These are phyloP conservation scores for Oryza meridionalis DNA, from an alignment of 176 grass and related monocot genomes.

Conservation along the genomic window DNA sequence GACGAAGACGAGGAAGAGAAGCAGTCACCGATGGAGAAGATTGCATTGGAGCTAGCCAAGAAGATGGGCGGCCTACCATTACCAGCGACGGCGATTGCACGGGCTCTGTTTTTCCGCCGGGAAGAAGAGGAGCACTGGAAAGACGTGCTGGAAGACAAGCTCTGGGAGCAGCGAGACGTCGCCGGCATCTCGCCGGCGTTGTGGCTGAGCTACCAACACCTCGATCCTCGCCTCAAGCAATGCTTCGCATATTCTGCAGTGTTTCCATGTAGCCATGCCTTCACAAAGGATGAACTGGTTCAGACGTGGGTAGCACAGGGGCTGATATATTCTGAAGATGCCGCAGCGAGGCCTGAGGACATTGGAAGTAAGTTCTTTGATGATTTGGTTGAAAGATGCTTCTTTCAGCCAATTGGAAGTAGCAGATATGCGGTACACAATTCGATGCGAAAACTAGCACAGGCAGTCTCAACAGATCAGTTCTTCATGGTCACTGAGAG, in stretches of 20 bases:
- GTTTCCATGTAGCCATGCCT: slow-evolving; percentile 31
- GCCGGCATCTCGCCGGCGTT: slow-evolving; percentile 8
- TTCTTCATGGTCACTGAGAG: slow-evolving; percentile 41
- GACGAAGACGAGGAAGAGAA: neutral
- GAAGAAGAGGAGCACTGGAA: slow-evolving; percentile 45
- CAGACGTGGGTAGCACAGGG: slow-evolving; percentile 50
- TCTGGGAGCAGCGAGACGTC: slow-evolving; percentile 26
- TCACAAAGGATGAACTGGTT: slow-evolving; percentile 45
- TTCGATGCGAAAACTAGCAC: slow-evolving; percentile 17
- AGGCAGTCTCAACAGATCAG: neutral
- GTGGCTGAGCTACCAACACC: slow-evolving; percentile 54
- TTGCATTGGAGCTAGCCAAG: slow-evolving; percentile 23
- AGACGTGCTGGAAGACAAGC: slow-evolving; percentile 26
- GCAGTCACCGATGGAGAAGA: slow-evolving; percentile 27
- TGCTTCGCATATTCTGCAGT: slow-evolving; percentile 47
- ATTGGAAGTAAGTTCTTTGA: slow-evolving; percentile 31
- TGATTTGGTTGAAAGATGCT: slow-evolving; percentile 36
- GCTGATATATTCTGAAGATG: slow-evolving; percentile 27
- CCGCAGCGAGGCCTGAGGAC: slow-evolving; percentile 24
- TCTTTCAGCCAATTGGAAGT: slow-evolving; percentile 33
- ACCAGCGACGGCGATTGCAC: slow-evolving; percentile 5
- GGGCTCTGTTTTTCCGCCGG: slow-evolving; percentile 14
- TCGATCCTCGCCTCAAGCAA: slow-evolving; percentile 50
- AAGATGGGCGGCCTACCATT: slow-evolving; percentile 27
- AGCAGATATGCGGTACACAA: slow-evolving; percentile 16